Evolutionary conservation across 345 rosid genomes (phyloP), one percentile per base, ranked within the genome.

Genomic region (Lepidium aucheri): DNA sequence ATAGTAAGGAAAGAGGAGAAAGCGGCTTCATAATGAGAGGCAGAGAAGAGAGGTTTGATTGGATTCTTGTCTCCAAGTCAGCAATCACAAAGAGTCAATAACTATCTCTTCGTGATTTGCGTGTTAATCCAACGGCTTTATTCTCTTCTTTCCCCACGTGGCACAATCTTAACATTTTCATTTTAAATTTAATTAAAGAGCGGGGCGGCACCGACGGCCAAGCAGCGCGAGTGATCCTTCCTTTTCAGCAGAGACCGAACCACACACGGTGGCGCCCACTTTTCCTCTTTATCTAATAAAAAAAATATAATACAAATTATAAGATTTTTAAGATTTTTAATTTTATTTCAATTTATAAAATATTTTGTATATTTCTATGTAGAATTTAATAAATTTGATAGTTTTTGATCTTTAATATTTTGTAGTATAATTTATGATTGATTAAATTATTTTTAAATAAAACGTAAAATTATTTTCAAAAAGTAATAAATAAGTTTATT

Each of bases 171-270:
- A 17, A 3, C 35, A 46, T 62, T 53, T 28, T 53, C 32, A 38
- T 9, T 6, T 28, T 28, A 5, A 0, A 28, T 5, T 28, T 6
- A 28, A 28, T 28, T 28, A 5, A 20, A 52, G 47, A 38, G 18
- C 17, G 40, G 64, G 83, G 73, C 83, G 83, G 82, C 83, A 82
- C 86, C 86, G 84, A 82, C 85, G 84, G 82, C 79, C 72, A 22
- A 52, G 55, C 76, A 44, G 43, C 65, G n/a, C 47, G 71, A 63
- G 36, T 33, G 1, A 56, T 36, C 65, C 35, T 15, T 36, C 65
- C 35, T 15, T 65, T 52, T 32, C 35, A 46, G 5, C 57, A 28
- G 24, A 70, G 78, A 69, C 72, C 72, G 77, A 81, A 73, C 78
- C 80, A 74, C 75, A 47, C 26, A 39, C 56, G 39, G 67, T 30